Conservation (phyloP, 1,284 basidiomycete species). For the Erythrobasidium hasegawianum region DNA sequence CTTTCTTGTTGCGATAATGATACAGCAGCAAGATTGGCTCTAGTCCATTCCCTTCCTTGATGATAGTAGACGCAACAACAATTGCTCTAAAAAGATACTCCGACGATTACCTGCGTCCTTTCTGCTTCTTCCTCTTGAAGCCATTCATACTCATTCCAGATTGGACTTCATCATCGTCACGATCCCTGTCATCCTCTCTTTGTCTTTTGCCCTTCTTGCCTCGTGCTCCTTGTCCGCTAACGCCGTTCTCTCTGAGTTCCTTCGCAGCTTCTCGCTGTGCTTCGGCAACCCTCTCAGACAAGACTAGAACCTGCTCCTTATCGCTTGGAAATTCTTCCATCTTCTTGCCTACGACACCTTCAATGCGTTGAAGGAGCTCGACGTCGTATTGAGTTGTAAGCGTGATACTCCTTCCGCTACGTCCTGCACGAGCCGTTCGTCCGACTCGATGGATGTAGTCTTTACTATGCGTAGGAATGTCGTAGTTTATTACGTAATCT, state of each 20-base stretch:
- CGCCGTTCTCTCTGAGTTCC: constrained; percentile 57
- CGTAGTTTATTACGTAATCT: constrained; percentile 96
- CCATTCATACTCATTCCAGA: constrained; percentile 4
- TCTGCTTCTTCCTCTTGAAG: constrained; percentile 13
- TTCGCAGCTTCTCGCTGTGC: constrained; percentile 76
- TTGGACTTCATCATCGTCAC: constrained; percentile 56
- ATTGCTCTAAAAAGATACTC: too few relatives aligned
- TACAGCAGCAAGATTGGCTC: too few relatives aligned
- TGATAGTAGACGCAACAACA: too few relatives aligned
- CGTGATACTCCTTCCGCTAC: constrained; percentile 91
- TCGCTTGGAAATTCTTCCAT: constrained; percentile 88
- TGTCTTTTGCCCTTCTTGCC: constrained; percentile 55
- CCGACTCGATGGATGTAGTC: constrained; percentile 99
- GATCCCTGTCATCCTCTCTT: constrained; percentile 80
- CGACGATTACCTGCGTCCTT: too few relatives aligned
- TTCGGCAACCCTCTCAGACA: constrained; percentile 86
- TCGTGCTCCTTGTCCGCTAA: constrained; percentile 48
- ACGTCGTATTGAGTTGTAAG: constrained; percentile 98
- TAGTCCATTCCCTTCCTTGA: too few relatives aligned
- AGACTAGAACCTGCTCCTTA: constrained; percentile 80
- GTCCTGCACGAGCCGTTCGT: constrained; percentile 91
- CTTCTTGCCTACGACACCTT: constrained; percentile 85
- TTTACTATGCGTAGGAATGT: constrained; percentile 96
- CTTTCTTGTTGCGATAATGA: too few relatives aligned
- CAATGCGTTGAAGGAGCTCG: constrained; percentile 91